Evolutionary conservation across 345 rosid genomes (phyloP), one percentile per base, ranked within the genome.

Genomic region (Gossypium stocksii): DNA sequence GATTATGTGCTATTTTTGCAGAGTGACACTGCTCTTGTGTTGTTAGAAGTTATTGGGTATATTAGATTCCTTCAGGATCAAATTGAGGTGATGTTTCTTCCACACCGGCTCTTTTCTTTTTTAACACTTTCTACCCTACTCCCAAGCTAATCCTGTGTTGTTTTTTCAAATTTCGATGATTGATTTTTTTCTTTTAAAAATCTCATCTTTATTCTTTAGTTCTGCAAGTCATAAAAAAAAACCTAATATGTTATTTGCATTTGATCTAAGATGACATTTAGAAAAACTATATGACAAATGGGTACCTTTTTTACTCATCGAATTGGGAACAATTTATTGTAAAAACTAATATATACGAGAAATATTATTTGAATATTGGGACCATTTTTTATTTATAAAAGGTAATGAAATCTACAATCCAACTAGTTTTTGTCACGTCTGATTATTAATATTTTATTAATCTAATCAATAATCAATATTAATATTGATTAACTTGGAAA

Each of bases 121-220:
- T 51, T 51, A 74, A 64, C 20, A 73, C 70, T 72, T 61, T 66
- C 66, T 77, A 60, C 80, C 52, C 52, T 15, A 56, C 29, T 7
- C 58, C 22, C 51, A 23, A 41, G 64, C n/a, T 51, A 59, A 29
- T 81, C 81, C 63, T 78, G 81, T n/a, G n/a, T n/a, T 77, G 78
- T 49, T 23, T 77, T n/a, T 57, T 74, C 78, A 82, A 76, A 77
- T 79, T 71, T 66, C 78, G 64, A 72, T 84, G 73, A 66, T 79
- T 72, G 70, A 38, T 69, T 73, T 67, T 67, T 66, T 8, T 53
- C 22, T 7, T 19, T 52, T 29, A 2, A 14, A 16, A 61, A 27
- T 69, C n/a, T n/a, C n/a, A n/a, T n/a, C n/a, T n/a, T n/a, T n/a
- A n/a, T n/a, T n/a, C n/a, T n/a, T n/a, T n/a, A 61, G 61, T 63